Evolutionary conservation across 2,329 filamentous ascomycete genomes (phyloP).

Genomic region (Mycogone perniciosa): DNA sequence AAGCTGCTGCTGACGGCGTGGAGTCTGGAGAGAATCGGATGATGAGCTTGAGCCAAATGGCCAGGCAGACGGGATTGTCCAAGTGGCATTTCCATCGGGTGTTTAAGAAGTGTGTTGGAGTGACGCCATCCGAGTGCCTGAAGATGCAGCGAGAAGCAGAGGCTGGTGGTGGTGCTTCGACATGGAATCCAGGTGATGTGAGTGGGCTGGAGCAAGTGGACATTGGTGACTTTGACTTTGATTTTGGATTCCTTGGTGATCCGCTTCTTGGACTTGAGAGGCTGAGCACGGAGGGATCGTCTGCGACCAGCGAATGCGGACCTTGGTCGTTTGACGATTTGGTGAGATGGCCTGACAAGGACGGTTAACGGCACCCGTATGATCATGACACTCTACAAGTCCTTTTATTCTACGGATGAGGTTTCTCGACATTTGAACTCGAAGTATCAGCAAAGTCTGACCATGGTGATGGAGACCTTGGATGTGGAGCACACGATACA

Average conservation of each 20-base stretch:
- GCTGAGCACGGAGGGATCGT: not conserved
- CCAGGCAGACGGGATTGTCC: conserved; percentile 44
- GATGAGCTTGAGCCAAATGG: conserved; percentile 40
- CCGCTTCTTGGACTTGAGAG: not conserved
- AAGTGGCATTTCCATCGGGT: conserved; percentile 54
- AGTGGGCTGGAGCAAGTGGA: conserved; percentile 10
- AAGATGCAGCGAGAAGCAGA: conserved; percentile 3
- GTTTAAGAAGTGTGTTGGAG: conserved; percentile 49
- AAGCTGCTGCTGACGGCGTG: conserved; percentile 20
- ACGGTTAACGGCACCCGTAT: no score
- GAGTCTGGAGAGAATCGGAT: conserved; percentile 1
- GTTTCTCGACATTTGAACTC: no score
- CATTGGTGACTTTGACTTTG: conserved; percentile 3
- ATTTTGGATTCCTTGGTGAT: conserved; percentile 1
- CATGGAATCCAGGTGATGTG: not conserved
- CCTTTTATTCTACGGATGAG: no score
- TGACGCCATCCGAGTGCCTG: conserved; percentile 37
- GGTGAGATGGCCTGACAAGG: conserved; percentile 12
- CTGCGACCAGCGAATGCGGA: not conserved
- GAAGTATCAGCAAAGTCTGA: no score
- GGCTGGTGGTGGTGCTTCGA: not conserved
- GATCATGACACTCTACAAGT: no score
- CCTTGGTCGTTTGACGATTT: conserved; percentile 16
- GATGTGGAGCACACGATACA: no score
- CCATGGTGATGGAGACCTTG: no score